Evolutionary conservation across 2,329 filamentous ascomycete species (phyloP), one percentile per base, ranked within the genome.

Genomic region (Thielaviopsis populi): DNA sequence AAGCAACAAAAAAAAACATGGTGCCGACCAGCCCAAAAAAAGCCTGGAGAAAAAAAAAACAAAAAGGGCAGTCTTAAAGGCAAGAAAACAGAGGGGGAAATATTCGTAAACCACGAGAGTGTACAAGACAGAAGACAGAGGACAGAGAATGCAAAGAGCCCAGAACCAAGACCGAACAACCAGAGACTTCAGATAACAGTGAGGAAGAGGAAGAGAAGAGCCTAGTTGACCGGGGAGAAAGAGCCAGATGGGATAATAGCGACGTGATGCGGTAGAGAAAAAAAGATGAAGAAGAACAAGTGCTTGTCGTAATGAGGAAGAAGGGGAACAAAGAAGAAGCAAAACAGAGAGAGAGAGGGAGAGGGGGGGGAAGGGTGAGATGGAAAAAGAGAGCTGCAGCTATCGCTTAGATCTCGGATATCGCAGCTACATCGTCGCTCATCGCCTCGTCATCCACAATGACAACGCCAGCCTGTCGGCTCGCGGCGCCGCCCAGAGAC

Each of bases 41-140:
- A 66, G 63, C 66, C 41, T 56, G 42, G 67, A 24, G 56, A 66
- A 63, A 63, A 68, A 67, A 61, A 65, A 65, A 56, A 43, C 30
- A 17, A 19, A 37, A 15, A 19, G 3, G 7, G 30, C 30, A 33
- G 30, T 7, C 30, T n/a, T n/a, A n/a, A n/a, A n/a, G n/a, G n/a
- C 3, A 37, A 40, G 17, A 37, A 22, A 13, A 7, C 33, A 8
- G 33, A 4, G 4, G 10, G 33, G 33, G 10, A 1, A 37, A 8
- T 37, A 37, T 8, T 8, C 33, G 33, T 37, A 37, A 37, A 37
- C 33, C 33, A 10, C 33, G 33, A 37, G 33, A 37, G 33, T 61
- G 24, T 46, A 67, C 56, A 30, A 27, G 10, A 60, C 6, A 13
- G 15, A 8, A 42, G 15, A 22, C 30, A 33, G 24, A 54, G 37